These are phyloP conservation scores for Globisporangium nodosum DNA, from an alignment of 352 stramenopile genomes.

Conservation along the genomic window DNA sequence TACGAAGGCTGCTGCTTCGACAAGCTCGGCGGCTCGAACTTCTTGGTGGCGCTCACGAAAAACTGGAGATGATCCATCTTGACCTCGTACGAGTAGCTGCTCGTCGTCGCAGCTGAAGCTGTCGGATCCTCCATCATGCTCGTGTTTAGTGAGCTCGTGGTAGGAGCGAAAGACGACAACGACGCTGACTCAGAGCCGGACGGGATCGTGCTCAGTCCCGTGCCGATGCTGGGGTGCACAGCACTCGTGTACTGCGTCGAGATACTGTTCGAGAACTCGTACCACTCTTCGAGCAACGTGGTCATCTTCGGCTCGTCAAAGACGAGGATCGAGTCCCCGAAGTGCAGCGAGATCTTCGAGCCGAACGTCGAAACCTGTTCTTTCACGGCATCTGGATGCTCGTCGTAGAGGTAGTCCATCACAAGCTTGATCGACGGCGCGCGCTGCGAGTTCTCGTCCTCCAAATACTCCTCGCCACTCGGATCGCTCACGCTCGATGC, in stretches of 20 bases:
- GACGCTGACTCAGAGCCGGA: constrained; percentile 11
- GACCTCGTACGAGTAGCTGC: constrained; percentile 73
- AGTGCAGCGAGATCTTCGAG: constrained; percentile 57
- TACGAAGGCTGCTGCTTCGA: constrained; percentile 61
- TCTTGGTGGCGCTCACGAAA: constrained; percentile 62
- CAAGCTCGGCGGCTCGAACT: constrained; percentile 12
- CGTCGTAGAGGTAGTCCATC: constrained; percentile 65
- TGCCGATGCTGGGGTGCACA: constrained; percentile 16
- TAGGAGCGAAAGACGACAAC: constrained; percentile 8
- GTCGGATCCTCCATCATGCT: constrained; percentile 21
- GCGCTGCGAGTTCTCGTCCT: constrained; percentile 9
- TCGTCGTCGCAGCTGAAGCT: constrained; percentile 7
- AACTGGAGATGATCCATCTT: constrained; percentile 60
- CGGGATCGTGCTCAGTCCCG: constrained; percentile 16
- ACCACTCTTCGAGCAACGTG: constrained; percentile 48
- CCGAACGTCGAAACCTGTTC: constrained; percentile 54
- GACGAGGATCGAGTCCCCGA: constrained; percentile 67
- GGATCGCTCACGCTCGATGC: constrained; percentile 54
- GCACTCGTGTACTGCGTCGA: constrained; percentile 36
- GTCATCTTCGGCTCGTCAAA: constrained; percentile 75
- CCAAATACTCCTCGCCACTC: background rate
- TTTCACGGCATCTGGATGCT: constrained; percentile 49
- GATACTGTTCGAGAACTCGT: constrained; percentile 53
- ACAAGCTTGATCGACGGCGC: constrained; percentile 37
- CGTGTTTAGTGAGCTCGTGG: constrained; percentile 13